These are phyloP conservation scores for Alternaria longipes DNA, from an alignment of 2,329 filamentous ascomycete genomes.

Conservation along the genomic window DNA sequence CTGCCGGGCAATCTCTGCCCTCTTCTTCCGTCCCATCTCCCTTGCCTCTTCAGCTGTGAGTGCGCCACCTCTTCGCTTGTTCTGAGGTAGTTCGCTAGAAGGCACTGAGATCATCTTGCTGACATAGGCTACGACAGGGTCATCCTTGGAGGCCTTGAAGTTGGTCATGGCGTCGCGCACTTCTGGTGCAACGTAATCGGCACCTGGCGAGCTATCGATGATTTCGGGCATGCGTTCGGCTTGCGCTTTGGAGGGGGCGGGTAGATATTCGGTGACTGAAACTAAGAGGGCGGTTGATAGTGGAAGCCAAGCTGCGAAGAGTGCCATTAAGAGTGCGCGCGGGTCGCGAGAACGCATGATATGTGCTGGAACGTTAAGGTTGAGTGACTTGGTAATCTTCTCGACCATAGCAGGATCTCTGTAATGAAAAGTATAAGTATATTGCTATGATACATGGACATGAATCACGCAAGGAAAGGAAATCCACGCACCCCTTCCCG, in stretches of 20 bases:
- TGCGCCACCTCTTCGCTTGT: constrained; percentile 73
- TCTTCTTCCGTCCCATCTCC: constrained; percentile 85
- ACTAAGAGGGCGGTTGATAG: constrained; percentile 92
- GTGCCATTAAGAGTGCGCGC: constrained; percentile 80
- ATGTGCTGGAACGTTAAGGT: constrained; percentile 84
- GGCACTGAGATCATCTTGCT: constrained; percentile 98
- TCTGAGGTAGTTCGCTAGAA: constrained; percentile 88
- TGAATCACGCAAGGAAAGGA: constrained; percentile 45
- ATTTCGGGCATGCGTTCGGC: constrained; percentile 80
- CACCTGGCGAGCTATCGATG: constrained; percentile 80
- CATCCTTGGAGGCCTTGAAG: constrained; percentile 74
- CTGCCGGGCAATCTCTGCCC: constrained; percentile 84
- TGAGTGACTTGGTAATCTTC: constrained; percentile 93
- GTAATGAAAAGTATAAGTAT: constrained; percentile 52
- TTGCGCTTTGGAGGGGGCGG: constrained; percentile 83
- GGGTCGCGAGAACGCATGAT: constrained; percentile 85
- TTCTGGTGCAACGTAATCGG: constrained; percentile 71
- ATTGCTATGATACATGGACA: constrained; percentile 49
- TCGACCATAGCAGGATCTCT: constrained; percentile 82
- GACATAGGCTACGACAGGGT: constrained; percentile 90
- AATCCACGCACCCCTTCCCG: constrained; percentile 75
- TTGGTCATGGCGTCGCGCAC: constrained; percentile 83
- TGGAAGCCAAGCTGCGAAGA: constrained; percentile 91
- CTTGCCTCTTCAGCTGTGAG: constrained; percentile 90
- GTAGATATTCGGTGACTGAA: constrained; percentile 91